These are phyloP conservation scores for Grifola frondosa DNA, from an alignment of 1,284 basidiomycete genomes.

Conservation along the genomic window DNA sequence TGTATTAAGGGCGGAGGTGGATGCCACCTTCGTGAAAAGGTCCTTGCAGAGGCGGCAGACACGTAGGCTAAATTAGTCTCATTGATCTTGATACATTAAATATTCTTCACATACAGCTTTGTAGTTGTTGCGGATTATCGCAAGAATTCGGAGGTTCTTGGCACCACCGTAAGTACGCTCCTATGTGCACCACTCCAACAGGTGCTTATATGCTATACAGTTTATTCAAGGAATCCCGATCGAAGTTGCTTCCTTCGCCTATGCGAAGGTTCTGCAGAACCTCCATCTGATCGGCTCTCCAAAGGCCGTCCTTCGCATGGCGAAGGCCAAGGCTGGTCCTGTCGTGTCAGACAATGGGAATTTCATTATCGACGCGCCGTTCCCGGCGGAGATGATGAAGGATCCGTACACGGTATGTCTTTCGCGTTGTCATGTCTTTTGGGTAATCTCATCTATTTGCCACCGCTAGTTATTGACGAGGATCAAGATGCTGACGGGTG, in stretches of 20 bases:
- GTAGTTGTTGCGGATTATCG: conserved; percentile 95
- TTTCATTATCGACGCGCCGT: conserved; percentile 93
- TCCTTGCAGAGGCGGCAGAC: conserved; percentile 93
- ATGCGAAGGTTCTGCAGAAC: conserved; percentile 79
- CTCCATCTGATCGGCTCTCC: conserved; percentile 67
- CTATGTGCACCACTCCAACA: not conserved
- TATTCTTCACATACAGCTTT: conserved; percentile 52
- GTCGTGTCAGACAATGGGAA: conserved; percentile 97
- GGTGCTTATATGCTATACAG: conserved; percentile 39
- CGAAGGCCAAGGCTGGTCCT: conserved; percentile 83
- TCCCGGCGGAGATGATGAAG: conserved; percentile 66
- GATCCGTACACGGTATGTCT: conserved; percentile 65
- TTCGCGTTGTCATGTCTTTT: not conserved
- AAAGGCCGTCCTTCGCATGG: conserved; percentile 78
- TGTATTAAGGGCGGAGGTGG: conserved; percentile 98
- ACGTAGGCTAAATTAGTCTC: conserved; percentile 48
- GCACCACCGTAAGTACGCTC: conserved; percentile 67
- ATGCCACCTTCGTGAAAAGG: conserved; percentile 96
- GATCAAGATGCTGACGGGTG: conserved; percentile 92
- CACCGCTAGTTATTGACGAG: conserved; percentile 58
- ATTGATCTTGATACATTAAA: not conserved
- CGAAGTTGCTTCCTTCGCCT: conserved; percentile 96
- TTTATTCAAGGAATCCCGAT: conserved; percentile 91
- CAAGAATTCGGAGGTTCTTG: conserved; percentile 85
- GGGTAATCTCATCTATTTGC: not conserved